Base-by-base conservation (phyloP, 2,329 filamentous ascomycete species). In the Cordyceps tenuipes region DNA sequence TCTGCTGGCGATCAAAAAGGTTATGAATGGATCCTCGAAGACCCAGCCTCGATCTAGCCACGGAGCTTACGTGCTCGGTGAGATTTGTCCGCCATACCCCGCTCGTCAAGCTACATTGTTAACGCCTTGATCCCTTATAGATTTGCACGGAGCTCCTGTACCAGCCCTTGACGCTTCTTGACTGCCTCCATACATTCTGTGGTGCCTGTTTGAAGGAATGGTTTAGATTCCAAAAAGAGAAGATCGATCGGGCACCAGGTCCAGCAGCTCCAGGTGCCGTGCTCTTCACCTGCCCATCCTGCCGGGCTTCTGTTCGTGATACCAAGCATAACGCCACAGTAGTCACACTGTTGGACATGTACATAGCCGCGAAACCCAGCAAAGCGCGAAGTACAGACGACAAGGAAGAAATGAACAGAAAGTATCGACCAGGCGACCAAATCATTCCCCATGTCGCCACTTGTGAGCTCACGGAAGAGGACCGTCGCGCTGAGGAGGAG, bases 121-220 rank as follows among this genome's bases (percentile, higher is more conserved):
- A 51, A 55, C n/a, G 44, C 49, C 17, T 50, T 58, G 51, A 34
- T n/a, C 49, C 7, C 39, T 36, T 57, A 52, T 60, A 97, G 92
- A 99, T 99, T 69, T 99, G 94, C 79, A 96, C 93, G 67, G 94
- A 97, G 73, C 83, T 96, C 65, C 85, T 96, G 64, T 95, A 91
- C 75, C 90, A 95, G 72, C 91, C 92, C 39, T 82, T 96, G 64
- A 96, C 91, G 31, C 85, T 96, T 54, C 89, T 96, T 72, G 90
- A 96, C 77, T 96, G 91, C 71, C 83, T 96, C 49, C 91, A 96
- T 75, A 97, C 93, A 50, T 99, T 95, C 74, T 99, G 94, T 77
- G 94, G 92, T 64, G 89, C 90, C 44, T 99, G 94, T 71, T 74
- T 97, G 62, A 96, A 96, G 73, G 91, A 96, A 77, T 99, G 94